phyloP scores from a whole-genome alignment of 2,329 filamentous ascomycete genomes.

The Colletotrichum siamense region DNA sequence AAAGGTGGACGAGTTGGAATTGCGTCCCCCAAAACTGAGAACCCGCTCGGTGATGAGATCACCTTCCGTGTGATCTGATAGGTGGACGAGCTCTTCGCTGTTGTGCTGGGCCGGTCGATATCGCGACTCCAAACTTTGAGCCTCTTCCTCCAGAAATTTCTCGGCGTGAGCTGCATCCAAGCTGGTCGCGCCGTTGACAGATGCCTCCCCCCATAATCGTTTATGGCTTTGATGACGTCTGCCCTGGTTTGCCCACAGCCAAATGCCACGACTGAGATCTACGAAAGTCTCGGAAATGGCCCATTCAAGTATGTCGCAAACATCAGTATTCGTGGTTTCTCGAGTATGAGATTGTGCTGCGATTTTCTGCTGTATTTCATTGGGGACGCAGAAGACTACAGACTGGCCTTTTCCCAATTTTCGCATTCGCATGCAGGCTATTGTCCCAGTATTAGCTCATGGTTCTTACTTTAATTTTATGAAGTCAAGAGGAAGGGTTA shows the following conservation, averaged over 20 bases:
- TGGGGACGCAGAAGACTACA: constrained; percentile 63
- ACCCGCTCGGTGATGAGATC: constrained; percentile 32
- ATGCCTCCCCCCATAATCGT: constrained; percentile 32
- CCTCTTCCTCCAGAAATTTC: constrained; percentile 61
- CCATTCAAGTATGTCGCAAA: constrained; percentile 65
- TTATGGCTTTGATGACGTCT: constrained; percentile 50
- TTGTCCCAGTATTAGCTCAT: neutral
- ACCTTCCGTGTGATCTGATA: neutral
- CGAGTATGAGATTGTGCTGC: neutral
- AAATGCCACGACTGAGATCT: constrained; percentile 53
- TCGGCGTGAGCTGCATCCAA: constrained; percentile 36
- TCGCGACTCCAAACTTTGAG: constrained; percentile 53
- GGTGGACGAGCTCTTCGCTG: neutral
- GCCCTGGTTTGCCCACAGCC: constrained; percentile 68
- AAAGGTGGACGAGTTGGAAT: constrained; percentile 43
- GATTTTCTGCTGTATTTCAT: constrained; percentile 65
- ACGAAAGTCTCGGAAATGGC: constrained; percentile 61
- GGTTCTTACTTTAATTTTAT: too few species aligned
- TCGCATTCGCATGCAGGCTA: constrained; percentile 75
- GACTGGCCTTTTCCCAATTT: constrained; percentile 72
- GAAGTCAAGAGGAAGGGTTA: constrained; percentile 25
- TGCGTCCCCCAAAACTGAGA: constrained; percentile 35
- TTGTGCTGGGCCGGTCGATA: constrained; percentile 46
- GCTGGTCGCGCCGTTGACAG: neutral
- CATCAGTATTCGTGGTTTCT: constrained; percentile 38